These are phyloP conservation scores for Acanthamoeba triangularis DNA, from an alignment of 208 protist species.

Conservation along the genomic window DNA sequence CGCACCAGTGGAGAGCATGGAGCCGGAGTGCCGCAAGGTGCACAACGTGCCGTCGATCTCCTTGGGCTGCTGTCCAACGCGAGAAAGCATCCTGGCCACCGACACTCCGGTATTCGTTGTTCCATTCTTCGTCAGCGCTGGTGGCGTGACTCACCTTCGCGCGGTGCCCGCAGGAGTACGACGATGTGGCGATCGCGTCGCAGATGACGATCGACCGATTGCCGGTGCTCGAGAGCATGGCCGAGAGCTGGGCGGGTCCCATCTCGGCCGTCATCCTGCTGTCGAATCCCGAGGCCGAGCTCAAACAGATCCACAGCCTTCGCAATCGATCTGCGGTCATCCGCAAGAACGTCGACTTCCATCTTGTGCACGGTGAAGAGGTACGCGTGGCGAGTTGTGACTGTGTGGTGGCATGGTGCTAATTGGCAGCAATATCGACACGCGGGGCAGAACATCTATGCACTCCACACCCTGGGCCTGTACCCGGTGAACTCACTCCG, in stretches of 20 bases:
- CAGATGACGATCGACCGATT: constrained; percentile 78
- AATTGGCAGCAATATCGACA: too few species aligned
- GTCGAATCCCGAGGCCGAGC: constrained; percentile 12
- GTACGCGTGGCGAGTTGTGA: not conserved
- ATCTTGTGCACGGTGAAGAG: constrained; percentile 47
- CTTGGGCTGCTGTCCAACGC: not conserved
- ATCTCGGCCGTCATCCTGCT: constrained; percentile 51
- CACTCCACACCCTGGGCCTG: not conserved
- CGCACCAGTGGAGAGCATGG: not conserved
- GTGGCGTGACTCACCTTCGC: too few species aligned
- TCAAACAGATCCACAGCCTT: not conserved
- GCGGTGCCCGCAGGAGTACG: not conserved
- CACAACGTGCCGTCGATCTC: not conserved
- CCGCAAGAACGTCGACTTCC: constrained; percentile 68
- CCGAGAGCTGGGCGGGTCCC: constrained; percentile 19
- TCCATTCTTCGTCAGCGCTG: not conserved
- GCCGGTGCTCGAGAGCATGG: constrained; percentile 29
- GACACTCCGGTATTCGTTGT: not conserved
- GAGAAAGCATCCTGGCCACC: constrained; percentile 12
- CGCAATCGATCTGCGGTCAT: not conserved
- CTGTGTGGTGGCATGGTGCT: too few species aligned
- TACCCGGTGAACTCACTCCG: constrained; percentile 79
- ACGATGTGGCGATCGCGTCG: constrained; percentile 71
- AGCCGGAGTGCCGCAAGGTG: not conserved
- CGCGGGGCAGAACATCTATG: not conserved